Evolutionary conservation across 2,329 filamentous ascomycete species (phyloP).

Genomic region (Gremmenia infestans): DNA sequence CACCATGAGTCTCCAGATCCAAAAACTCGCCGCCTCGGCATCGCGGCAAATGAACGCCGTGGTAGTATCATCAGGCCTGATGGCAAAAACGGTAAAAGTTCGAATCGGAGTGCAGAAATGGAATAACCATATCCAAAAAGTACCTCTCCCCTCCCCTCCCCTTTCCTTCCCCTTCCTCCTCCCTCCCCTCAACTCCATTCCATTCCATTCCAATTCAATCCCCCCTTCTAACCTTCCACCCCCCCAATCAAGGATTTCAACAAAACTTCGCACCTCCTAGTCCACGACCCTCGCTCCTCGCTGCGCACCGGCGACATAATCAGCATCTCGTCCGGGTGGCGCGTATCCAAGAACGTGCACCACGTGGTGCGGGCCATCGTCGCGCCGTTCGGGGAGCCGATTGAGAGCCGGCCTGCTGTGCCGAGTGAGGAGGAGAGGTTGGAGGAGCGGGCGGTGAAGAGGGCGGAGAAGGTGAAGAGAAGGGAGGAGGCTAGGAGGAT

Average conservation of each 20-base stretch:
- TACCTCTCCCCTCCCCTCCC: slow-evolving; percentile 34
- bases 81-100: slow-evolving; percentile 76
- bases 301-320: slow-evolving; percentile 72
- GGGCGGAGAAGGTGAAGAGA: slow-evolving; percentile 52
- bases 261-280: slow-evolving; percentile 58
- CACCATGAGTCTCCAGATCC: slow-evolving; percentile 4
- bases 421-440: slow-evolving; percentile 59
- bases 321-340: slow-evolving; percentile 61
- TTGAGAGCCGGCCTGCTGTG: slow-evolving; percentile 60
- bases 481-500: slow-evolving; percentile 27
- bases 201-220: too few relatives aligned
- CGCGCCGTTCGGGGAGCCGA: slow-evolving; percentile 61
- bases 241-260: slow-evolving; percentile 55
- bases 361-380: slow-evolving; percentile 74
- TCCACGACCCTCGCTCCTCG: slow-evolving; percentile 73
- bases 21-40: slow-evolving; percentile 9
- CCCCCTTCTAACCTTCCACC: too few relatives aligned
- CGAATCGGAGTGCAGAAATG: slow-evolving; percentile 65
- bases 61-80: slow-evolving; percentile 71
- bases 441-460: slow-evolving; percentile 48
- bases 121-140: slow-evolving; percentile 70
- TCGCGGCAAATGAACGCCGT: slow-evolving; percentile 38
- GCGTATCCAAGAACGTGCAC: slow-evolving; percentile 60
- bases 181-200: too few relatives aligned
- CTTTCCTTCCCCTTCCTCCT: too few relatives aligned